Evolutionary conservation across 73 alveolate genomes (phyloP).

Genomic region (Tetrahymena thermophila): DNA sequence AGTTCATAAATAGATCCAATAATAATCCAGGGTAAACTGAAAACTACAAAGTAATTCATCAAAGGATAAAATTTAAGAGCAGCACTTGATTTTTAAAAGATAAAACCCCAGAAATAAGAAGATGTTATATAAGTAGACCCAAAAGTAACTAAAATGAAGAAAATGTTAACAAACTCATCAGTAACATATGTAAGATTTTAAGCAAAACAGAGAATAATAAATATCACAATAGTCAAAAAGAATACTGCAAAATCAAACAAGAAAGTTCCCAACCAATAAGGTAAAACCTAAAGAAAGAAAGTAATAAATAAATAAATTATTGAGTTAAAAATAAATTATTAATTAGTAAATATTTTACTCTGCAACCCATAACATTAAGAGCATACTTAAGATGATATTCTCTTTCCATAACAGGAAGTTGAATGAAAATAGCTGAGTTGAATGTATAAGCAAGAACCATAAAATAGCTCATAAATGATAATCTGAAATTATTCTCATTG

Average conservation of each 20-base stretch:
- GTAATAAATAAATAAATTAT: neutral
- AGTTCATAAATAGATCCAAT: neutral
- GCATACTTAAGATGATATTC: conserved; percentile 29
- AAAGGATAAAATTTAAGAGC: conserved; percentile 36
- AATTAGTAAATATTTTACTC: neutral
- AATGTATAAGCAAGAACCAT: conserved; percentile 24
- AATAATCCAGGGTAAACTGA: conserved; percentile 10
- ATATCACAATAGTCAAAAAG: conserved; percentile 1
- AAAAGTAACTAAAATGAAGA: conserved; percentile 11
- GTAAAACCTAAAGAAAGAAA: neutral
- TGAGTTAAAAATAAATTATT: neutral
- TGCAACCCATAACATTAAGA: conserved; percentile 38
- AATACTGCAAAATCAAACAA: conserved; percentile 14
- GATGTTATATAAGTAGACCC: conserved; percentile 17
- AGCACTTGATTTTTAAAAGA: conserved; percentile 6
- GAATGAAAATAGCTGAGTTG: conserved; percentile 29
- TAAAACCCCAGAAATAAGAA: conserved; percentile 13
- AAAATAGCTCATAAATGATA: conserved; percentile 9
- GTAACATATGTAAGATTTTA: conserved; percentile 10
- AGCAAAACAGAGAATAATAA: neutral
- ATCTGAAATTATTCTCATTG: neutral
- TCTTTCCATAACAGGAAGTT: conserved; percentile 36
- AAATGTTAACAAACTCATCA: conserved; percentile 5
- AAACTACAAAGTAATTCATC: conserved; percentile 12
- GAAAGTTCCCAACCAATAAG: conserved; percentile 40